Percentiles rank a stretch among this genome's conserved stretches.
Conservation (phyloP, 2,329 filamentous ascomycete genomes). For the Ophiostoma quercus region DNA sequence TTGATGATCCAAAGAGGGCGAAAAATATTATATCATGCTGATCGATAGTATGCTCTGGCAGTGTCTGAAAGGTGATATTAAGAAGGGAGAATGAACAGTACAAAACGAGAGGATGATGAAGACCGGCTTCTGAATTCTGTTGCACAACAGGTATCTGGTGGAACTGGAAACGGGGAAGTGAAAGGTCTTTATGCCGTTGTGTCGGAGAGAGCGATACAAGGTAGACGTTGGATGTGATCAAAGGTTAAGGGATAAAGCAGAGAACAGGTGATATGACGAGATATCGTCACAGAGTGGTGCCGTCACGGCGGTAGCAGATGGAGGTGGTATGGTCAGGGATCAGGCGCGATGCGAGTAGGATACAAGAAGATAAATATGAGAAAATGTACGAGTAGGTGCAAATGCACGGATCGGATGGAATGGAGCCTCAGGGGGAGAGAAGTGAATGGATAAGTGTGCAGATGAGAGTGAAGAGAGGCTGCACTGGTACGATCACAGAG, state of each 20-base stretch:
- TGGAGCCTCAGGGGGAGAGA: neutral
- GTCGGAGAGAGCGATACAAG: neutral
- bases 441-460: neutral
- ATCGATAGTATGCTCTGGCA: neutral
- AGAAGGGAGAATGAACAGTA: neutral
- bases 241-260: neutral
- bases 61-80: neutral
- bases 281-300: neutral
- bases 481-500: neutral
- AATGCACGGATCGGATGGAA: neutral
- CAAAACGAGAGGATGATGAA: neutral
- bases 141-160: neutral
- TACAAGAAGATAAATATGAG: too few relatives aligned
- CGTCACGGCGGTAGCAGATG: slow-evolving; percentile 1
- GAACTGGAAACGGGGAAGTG: neutral
- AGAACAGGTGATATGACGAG: slow-evolving; percentile 8
- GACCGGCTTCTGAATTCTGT: neutral
- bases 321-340: neutral
- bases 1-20: neutral
- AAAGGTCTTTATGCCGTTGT: neutral
- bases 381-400: neutral
- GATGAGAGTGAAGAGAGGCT: neutral
- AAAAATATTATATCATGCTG: neutral
- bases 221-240: neutral
- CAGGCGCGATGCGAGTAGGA: neutral